Evolutionary conservation across 2,329 filamentous ascomycete genomes (phyloP), one percentile per base, ranked within the genome.

Genomic region (Shiraia sp.): DNA sequence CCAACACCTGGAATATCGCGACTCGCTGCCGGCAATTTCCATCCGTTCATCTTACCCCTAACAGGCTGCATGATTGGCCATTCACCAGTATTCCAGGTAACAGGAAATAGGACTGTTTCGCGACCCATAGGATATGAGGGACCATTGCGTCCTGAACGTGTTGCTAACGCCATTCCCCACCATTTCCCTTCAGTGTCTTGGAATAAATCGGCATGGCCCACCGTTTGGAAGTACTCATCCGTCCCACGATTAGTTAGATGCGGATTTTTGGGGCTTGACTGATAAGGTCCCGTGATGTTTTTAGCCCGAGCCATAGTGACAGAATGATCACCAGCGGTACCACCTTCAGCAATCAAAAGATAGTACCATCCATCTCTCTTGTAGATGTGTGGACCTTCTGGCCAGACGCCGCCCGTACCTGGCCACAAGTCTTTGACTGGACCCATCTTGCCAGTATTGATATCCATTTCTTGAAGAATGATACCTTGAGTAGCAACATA

Each of bases 41-140:
- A 63, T 4, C 75, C 75, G 15, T 42, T 63, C 73, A 77, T 76
- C 6, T 53, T 52, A 6, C 77, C 78, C 1, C 63, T 55, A 1
- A 79, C 72, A 9, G 45, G 40, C 38, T 36, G 75, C 43, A 38
- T 72, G 34, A 59, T 46, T 0, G 79, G 79, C 75, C 76, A 82
- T 6, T 59, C 45, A 17, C 51, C 54, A 9, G 42, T 40, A 3
- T 49, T 32, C 61, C 60, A 65, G 3, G 50, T 55, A 10, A 61
- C 56, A 5, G 59, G 59, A 4, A 51, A 43, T 2, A 63, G 45
- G 5, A 61, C 53, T 2, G 51, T 53, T 27, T 64, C 59, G 2
- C 59, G 54, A n/a, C 60, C 61, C 60, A 65, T 65, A 10, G 61
- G 59, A 36, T 56, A 57, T 2, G 26, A 39, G 2, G 34, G 17